Conservation (phyloP, 306 rosid genomes). For the cucumber (Cucumis sativus) region DNA sequence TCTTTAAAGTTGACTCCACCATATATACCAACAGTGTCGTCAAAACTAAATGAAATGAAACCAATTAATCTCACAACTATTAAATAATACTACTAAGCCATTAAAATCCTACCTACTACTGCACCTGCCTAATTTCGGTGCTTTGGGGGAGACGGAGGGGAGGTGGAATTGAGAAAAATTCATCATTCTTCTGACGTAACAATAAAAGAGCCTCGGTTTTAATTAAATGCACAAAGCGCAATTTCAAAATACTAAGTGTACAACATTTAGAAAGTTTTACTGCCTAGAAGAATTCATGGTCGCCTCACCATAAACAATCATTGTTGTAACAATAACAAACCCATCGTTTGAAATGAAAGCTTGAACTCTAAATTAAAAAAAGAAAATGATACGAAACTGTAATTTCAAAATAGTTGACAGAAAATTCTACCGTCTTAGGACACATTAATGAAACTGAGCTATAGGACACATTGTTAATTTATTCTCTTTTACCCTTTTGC, state of each 20-base stretch:
- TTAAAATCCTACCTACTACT: neutral
- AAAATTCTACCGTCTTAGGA: no score
- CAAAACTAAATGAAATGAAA: constrained; percentile 34
- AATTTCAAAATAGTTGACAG: no score
- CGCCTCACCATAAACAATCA: neutral
- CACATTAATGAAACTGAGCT: neutral
- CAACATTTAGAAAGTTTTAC: neutral
- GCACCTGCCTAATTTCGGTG: neutral
- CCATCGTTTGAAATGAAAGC: no score
- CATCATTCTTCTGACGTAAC: neutral
- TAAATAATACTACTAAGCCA: neutral
- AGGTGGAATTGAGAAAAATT: no score
- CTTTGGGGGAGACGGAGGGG: neutral
- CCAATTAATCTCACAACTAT: neutral
- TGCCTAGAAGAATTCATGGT: neutral
- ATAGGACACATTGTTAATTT: neutral
- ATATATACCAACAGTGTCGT: constrained; percentile 51
- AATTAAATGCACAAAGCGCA: neutral
- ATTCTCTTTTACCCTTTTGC: neutral
- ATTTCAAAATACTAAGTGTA: neutral
- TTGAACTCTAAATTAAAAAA: no score
- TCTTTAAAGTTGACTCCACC: constrained; percentile 52
- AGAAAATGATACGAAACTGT: no score
- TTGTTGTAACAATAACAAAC: no score
- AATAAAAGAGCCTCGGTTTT: neutral